Evolutionary conservation across 371 early-diverging fungal genomes (phyloP), one percentile per base, ranked within the genome.

Genomic region (Syncephalastrum monosporum): DNA sequence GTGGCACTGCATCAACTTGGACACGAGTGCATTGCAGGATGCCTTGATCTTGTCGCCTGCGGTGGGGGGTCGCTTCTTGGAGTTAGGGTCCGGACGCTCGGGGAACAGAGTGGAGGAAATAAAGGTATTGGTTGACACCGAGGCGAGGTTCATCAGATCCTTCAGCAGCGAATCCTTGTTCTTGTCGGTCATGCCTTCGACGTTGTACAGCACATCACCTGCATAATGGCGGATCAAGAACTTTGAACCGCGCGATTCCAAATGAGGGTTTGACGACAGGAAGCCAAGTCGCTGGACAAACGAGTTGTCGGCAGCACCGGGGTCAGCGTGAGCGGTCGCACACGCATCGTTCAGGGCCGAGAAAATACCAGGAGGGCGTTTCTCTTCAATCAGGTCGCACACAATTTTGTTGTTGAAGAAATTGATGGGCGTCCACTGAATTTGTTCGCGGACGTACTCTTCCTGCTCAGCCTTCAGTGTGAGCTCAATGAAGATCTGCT

Each of bases 371-470:
- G 94, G 93, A 38, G 94, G 94, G 7, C 94, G 86, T 62, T 92
- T 96, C 64, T 91, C 92, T 72, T 98, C 99, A 61, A 98, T 97
- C 50, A 98, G 79, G 67, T 98, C 99, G 61, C 96, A 96, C 41
- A 98, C 98, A 44, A 98, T 69, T 71, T 97, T 96, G 79, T 98
- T 98, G 83, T 98, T 96, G 72, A 98, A 98, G 81, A 96, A 99
- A 64, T 98, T 95, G 68, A 99, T 99, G 16, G 97, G 99, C n/a
- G 97, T 95, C 93, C 99, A 99, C 61, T 98, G 83, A 64, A 99
- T 99, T 50, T 94, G 89, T 76, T 95, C 98, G n/a, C 89, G 84
- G 25, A 93, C 92, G 63, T 97, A 97, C 69, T 97, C 98, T 73
- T 97, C 98, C 77, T 97, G 98, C 74, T 99, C 98, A 0, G 96